These are phyloP conservation scores for Rhynchospora pubera DNA, from an alignment of 176 grass and related monocot genomes.

Conservation along the genomic window DNA sequence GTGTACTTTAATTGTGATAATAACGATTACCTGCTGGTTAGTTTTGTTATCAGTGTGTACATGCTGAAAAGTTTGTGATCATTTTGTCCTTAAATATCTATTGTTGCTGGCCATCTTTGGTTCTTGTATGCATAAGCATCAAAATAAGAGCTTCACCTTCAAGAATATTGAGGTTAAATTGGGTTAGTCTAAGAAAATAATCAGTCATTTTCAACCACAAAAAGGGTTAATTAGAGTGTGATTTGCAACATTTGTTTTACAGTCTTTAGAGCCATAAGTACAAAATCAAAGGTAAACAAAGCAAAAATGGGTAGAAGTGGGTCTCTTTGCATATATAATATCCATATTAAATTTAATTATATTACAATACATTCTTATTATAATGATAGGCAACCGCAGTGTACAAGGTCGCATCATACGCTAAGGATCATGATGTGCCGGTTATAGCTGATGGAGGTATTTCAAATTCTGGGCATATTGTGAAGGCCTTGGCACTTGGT, in stretches of 20 bases:
- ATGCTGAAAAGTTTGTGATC: not conserved
- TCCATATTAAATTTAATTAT: not conserved
- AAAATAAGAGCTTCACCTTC: too few species aligned
- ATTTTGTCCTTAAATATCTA: not conserved
- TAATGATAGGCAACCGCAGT: conserved; percentile 73
- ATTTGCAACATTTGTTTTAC: not conserved
- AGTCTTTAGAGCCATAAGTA: not conserved
- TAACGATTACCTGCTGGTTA: not conserved
- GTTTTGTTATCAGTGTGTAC: not conserved
- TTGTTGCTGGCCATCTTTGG: not conserved
- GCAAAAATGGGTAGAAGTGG: not conserved
- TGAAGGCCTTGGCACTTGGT: conserved; percentile 76
- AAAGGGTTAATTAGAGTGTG: not conserved
- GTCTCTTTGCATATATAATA: not conserved
- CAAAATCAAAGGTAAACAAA: not conserved
- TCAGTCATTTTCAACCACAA: not conserved
- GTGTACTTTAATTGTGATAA: not conserved
- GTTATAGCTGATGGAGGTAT: conserved; percentile 96
- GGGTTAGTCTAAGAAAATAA: not conserved
- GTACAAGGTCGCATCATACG: conserved; percentile 91
- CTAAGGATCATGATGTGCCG: conserved; percentile 74
- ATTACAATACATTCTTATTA: not conserved
- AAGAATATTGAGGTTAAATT: not conserved
- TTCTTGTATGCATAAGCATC: not conserved
- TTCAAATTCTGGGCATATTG: conserved; percentile 93